phyloP scores from a whole-genome alignment of 495 filamentous ascomycete species.

The Aspergillus biplanus region DNA sequence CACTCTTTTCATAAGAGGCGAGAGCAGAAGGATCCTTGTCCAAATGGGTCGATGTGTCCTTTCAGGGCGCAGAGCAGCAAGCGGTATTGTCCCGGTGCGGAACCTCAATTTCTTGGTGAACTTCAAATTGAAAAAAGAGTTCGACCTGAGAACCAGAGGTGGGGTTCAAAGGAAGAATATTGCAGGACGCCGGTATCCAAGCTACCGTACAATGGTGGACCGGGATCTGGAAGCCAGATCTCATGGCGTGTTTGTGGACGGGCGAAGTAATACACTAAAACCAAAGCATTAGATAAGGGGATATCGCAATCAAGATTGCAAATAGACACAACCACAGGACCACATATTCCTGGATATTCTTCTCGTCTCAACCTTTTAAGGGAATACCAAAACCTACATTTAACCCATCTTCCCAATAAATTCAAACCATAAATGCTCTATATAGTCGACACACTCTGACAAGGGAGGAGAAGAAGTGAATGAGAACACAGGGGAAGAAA shows the following conservation, averaged over 20 bases:
- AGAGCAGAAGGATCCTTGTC: conserved; percentile 5
- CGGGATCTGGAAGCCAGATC: not conserved
- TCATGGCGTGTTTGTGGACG: not conserved
- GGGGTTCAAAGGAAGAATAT: not conserved
- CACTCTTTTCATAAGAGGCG: not conserved
- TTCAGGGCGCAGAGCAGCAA: not conserved
- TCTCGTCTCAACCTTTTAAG: conserved; percentile 18
- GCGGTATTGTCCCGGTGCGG: not conserved
- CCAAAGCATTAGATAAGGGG: conserved; percentile 17
- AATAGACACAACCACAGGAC: not conserved
- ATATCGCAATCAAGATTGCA: conserved; percentile 11
- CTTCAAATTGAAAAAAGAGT: not conserved
- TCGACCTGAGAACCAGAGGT: not conserved
- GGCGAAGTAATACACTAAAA: conserved; percentile 6
- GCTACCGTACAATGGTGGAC: conserved; percentile 7
- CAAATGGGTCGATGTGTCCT: conserved; percentile 9
- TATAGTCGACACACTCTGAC: conserved; percentile 26
- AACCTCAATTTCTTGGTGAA: not conserved
- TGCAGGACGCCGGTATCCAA: conserved; percentile 4
- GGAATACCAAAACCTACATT: conserved; percentile 27
- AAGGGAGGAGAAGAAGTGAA: conserved; percentile 14
- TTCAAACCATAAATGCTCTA: conserved; percentile 31
- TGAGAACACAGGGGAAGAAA: not conserved
- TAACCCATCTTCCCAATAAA: conserved; percentile 18
- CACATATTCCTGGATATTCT: not conserved